Percentiles rank a stretch among this genome's conserved stretches.
Evolutionary conservation across 2,329 filamentous ascomycete genomes (phyloP).

Genomic region (Diplodia intermedia): DNA sequence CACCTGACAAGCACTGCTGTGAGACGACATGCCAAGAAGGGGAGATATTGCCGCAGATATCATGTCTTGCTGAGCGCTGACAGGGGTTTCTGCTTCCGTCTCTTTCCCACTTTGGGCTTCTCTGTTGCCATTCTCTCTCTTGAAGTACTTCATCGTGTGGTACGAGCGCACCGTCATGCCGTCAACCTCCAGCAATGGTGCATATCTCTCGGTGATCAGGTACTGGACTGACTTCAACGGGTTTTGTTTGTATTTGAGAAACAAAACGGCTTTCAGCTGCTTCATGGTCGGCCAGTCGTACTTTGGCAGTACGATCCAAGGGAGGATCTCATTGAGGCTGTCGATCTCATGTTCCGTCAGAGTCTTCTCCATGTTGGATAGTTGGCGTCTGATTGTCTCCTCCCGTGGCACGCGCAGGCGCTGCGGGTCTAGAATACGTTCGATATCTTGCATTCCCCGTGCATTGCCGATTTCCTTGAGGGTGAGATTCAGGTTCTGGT

Average conservation of each 20-base stretch:
- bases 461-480: background rate
- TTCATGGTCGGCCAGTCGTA: slow-evolving; percentile 7
- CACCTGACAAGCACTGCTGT: background rate
- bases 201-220: slow-evolving; percentile 10
- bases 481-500: slow-evolving; percentile 9
- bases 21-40: background rate
- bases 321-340: slow-evolving; percentile 2
- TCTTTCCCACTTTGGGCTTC: background rate
- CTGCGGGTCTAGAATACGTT: background rate
- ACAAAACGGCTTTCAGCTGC: slow-evolving; percentile 9
- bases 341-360: slow-evolving; percentile 7
- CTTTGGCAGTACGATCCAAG: slow-evolving; percentile 10
- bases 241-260: background rate
- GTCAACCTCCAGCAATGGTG: slow-evolving; percentile 5
- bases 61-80: background rate
- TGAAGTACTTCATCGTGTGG: slow-evolving; percentile 22
- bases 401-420: background rate
- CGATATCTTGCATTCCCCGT: background rate
- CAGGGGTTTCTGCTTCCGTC: background rate
- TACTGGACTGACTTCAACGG: background rate
- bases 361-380: background rate
- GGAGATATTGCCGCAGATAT: background rate
- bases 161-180: slow-evolving; percentile 9
- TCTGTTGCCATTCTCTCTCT: background rate
- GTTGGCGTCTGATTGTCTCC: background rate